A percentile compares a stretch with the other conserved stretches of the same genome.
These are phyloP conservation scores for Metschnikowia chrysomelidarum DNA, from an alignment of 805 yeast species.

Conservation along the genomic window DNA sequence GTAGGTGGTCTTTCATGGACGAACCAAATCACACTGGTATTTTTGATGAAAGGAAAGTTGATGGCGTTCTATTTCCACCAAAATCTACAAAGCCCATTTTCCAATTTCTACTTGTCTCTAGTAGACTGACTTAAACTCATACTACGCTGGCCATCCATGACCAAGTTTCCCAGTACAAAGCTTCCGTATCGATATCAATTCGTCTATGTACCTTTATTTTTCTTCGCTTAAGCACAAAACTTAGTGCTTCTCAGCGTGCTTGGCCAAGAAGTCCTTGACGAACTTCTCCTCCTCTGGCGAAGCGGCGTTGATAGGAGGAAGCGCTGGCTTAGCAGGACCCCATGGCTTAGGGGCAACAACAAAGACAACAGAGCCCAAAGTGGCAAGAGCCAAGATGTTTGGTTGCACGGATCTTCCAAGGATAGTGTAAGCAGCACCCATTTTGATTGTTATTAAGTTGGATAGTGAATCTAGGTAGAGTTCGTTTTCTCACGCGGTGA, in stretches of 20 bases:
- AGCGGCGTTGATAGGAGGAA: conserved; percentile 70
- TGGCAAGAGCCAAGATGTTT: conserved; percentile 78
- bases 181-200: conserved; percentile 3
- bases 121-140: too few relatives aligned
- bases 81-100: too few relatives aligned
- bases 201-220: conserved; percentile 9
- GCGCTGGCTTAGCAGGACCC: conserved; percentile 57
- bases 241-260: conserved; percentile 30
- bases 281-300: conserved; percentile 89
- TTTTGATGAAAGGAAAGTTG: too few relatives aligned
- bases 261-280: conserved; percentile 64
- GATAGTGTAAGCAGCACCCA: conserved; percentile 85
- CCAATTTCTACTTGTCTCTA: too few relatives aligned
- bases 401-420: conserved; percentile 84
- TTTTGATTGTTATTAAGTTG: conserved; percentile 23
- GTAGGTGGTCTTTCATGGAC: too few relatives aligned
- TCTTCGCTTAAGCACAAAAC: conserved; percentile 1
- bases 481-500: conserved; percentile 2
- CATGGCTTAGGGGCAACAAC: conserved; percentile 73
- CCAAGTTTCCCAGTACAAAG: too few relatives aligned
- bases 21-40: too few relatives aligned
- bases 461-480: conserved; percentile 1
- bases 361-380: conserved; percentile 67
- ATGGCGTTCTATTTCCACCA: too few relatives aligned
- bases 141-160: too few relatives aligned